Percentiles rank a stretch among this genome's conserved stretches.
These are phyloP conservation scores for Elaeagnus macrophylla DNA, from an alignment of 306 rosid species.

Conservation along the genomic window DNA sequence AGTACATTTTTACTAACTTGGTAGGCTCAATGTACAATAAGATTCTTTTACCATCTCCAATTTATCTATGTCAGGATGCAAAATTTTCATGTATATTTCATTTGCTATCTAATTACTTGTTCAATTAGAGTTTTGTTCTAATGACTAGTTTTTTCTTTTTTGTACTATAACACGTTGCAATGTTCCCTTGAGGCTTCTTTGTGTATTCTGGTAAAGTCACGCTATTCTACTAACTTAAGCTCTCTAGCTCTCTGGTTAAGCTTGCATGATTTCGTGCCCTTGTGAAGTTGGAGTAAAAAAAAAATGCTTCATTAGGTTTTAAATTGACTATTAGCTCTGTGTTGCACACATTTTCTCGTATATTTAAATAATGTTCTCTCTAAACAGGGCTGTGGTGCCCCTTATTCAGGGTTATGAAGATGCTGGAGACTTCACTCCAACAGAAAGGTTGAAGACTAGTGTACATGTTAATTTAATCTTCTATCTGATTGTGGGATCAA, in stretches of 20 bases:
- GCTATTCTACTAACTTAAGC: too few relatives aligned
- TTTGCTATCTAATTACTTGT: neutral
- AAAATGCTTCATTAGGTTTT: neutral
- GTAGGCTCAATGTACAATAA: conserved; percentile 27
- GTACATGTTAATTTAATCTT: conserved; percentile 76
- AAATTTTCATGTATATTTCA: neutral
- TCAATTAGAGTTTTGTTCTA: too few relatives aligned
- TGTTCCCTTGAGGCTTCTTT: neutral
- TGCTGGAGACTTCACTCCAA: conserved; percentile 85
- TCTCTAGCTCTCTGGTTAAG: conserved; percentile 8
- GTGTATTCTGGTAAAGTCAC: too few relatives aligned
- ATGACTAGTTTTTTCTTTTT: too few relatives aligned
- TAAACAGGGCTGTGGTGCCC: conserved; percentile 96
- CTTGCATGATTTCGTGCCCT: conserved; percentile 10
- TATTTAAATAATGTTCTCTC: conserved; percentile 31
- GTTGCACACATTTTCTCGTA: conserved; percentile 34
- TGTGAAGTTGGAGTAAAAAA: neutral
- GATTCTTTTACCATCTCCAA: conserved; percentile 11
- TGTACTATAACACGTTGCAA: too few relatives aligned
- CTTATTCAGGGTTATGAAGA: conserved; percentile 99
- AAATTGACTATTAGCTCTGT: conserved; percentile 10
- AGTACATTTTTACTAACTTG: conserved; percentile 88
- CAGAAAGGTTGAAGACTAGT: conserved; percentile 91
- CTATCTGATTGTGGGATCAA: conserved; percentile 69
- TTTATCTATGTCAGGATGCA: conserved; percentile 1